Percentiles rank a stretch among this genome's conserved stretches.
Evolutionary conservation across 345 rosid species (phyloP).

Genomic region (Aquilaria malaccensis): DNA sequence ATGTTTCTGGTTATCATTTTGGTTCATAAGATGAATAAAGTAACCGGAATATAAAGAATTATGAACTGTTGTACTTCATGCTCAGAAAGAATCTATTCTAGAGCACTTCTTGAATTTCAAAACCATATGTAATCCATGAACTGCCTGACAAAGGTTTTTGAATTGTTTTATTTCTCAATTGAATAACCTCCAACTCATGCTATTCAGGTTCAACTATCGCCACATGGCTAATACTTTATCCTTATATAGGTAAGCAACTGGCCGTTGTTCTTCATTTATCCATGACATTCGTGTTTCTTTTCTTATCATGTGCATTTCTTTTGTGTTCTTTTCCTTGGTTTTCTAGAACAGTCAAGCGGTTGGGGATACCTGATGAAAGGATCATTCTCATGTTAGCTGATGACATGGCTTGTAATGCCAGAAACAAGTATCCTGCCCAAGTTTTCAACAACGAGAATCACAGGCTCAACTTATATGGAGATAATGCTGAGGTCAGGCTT

Average conservation of each 20-base stretch:
- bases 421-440: slow-evolving; percentile 94
- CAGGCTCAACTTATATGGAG: slow-evolving; percentile 90
- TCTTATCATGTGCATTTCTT: neutral
- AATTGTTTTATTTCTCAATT: neutral
- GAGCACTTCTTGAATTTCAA: no score
- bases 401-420: slow-evolving; percentile 98
- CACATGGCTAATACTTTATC: slow-evolving; percentile 98
- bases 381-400: slow-evolving; percentile 95
- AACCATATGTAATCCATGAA: no score
- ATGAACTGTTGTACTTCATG: no score
- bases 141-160: neutral
- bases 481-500: slow-evolving; percentile 82
- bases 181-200: slow-evolving; percentile 10
- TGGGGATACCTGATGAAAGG: slow-evolving; percentile 96
- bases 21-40: no score
- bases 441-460: slow-evolving; percentile 98
- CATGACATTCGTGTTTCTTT: neutral
- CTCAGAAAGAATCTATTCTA: no score
- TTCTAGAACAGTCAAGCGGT: slow-evolving; percentile 86
- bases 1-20: no score
- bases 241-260: slow-evolving; percentile 60
- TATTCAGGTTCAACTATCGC: slow-evolving; percentile 92
- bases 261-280: neutral
- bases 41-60: no score
- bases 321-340: slow-evolving; percentile 13